phyloP scores from a whole-genome alignment of 2,329 filamentous ascomycete species.

The Aureobasidium lini region DNA sequence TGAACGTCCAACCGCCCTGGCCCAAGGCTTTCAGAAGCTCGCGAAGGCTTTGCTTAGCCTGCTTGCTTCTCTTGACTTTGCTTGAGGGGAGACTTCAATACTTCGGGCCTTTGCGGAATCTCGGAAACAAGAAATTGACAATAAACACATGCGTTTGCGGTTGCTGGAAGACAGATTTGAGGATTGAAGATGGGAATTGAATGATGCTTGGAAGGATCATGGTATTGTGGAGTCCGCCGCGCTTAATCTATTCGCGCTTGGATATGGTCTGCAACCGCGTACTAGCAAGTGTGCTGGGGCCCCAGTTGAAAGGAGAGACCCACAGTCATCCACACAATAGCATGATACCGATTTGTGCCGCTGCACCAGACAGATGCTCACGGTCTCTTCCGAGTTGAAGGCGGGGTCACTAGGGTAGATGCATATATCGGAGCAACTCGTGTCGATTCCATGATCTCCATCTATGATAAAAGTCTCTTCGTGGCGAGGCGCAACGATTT shows the following conservation, averaged over 20 bases:
- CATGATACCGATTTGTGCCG: background rate
- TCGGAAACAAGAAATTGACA: background rate
- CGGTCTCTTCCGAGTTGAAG: background rate
- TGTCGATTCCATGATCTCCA: background rate
- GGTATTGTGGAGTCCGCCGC: background rate
- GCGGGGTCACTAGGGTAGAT: background rate
- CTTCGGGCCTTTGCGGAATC: background rate
- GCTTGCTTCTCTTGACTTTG: conserved; percentile 11
- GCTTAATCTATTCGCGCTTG: background rate
- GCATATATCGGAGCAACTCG: background rate
- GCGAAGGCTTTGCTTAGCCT: conserved; percentile 9
- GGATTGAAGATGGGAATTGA: background rate
- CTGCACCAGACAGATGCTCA: background rate
- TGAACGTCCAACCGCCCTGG: background rate
- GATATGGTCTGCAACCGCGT: background rate
- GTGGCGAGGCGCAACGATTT: background rate
- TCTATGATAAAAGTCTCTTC: background rate
- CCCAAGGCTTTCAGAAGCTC: background rate
- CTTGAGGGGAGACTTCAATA: conserved; percentile 2
- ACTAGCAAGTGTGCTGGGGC: background rate
- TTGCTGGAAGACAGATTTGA: background rate
- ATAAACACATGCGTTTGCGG: background rate
- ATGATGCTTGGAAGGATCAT: background rate
- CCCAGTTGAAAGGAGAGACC: background rate
- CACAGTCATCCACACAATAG: background rate